Evolutionary conservation across 1,284 basidiomycete species (phyloP).

Genomic region (Marasmius fiardii): DNA sequence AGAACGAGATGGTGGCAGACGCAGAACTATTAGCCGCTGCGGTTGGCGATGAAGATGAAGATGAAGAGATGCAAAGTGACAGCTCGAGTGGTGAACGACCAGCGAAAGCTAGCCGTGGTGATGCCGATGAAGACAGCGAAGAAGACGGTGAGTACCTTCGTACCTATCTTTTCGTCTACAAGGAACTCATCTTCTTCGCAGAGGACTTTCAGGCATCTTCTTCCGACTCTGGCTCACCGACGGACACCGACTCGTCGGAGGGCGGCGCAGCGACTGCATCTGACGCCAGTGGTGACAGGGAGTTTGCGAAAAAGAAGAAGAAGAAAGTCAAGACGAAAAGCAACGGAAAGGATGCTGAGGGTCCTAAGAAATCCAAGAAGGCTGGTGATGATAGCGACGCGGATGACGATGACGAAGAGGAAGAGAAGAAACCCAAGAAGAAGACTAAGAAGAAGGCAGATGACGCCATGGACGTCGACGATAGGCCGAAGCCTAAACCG

Average conservation of each 20-base stretch:
- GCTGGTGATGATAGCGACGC: conserved; percentile 23
- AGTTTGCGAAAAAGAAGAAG: conserved; percentile 50
- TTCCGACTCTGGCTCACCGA: conserved; percentile 83
- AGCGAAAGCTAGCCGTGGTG: conserved; percentile 39
- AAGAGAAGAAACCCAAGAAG: conserved; percentile 28
- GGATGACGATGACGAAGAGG: conserved; percentile 24
- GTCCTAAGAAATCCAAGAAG: conserved; percentile 36
- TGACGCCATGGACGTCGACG: conserved; percentile 33
- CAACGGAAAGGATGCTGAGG: conserved; percentile 35
- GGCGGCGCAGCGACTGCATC: conserved; percentile 79
- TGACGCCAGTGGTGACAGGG: conserved; percentile 72
- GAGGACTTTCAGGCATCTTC: conserved; percentile 90
- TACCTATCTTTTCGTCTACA: conserved; percentile 8
- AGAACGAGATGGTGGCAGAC: conserved; percentile 95
- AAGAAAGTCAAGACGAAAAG: conserved; percentile 32
- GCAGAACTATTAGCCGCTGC: conserved; percentile 72
- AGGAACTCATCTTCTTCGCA: conserved; percentile 28
- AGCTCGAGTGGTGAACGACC: conserved; percentile 70
- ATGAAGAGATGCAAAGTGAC: conserved; percentile 81
- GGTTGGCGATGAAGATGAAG: conserved; percentile 60
- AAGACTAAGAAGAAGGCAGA: conserved; percentile 31
- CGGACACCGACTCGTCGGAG: conserved; percentile 66
- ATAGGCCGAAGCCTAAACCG: conserved; percentile 45
- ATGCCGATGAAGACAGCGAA: conserved; percentile 79
- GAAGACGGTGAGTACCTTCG: conserved; percentile 56